These are phyloP conservation scores for Cucumis variabilis DNA, from an alignment of 331 rosid species.

Conservation along the genomic window DNA sequence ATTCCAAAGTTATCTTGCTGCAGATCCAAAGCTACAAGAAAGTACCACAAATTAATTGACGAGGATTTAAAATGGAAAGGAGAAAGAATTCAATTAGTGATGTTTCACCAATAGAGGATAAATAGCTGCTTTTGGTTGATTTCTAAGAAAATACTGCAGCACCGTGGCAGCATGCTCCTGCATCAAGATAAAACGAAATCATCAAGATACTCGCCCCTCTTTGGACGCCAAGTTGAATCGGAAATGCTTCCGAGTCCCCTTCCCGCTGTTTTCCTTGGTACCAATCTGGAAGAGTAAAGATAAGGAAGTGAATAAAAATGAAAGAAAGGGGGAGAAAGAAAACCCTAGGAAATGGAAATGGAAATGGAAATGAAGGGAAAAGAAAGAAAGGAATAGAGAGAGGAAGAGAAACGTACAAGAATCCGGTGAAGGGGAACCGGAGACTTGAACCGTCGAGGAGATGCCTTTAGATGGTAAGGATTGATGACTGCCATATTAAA, in stretches of 20 bases:
- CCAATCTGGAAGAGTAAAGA: conserved; percentile 68
- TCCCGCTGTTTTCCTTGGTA: no score
- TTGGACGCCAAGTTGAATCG: no score
- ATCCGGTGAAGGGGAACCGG: conserved; percentile 97
- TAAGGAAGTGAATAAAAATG: neutral
- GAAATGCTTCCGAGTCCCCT: no score
- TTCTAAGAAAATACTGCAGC: conserved; percentile 82
- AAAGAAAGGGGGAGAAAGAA: neutral
- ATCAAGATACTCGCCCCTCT: no score
- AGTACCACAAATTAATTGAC: conserved; percentile 15
- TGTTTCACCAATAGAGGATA: conserved; percentile 74
- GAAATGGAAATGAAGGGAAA: conserved; percentile 13
- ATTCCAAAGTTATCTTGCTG: conserved; percentile 39
- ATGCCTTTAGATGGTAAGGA: no score
- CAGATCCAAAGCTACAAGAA: conserved; percentile 84
- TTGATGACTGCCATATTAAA: conserved; percentile 49
- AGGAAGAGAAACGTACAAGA: conserved; percentile 59
- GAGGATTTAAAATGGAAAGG: conserved; percentile 30
- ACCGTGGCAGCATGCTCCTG: conserved; percentile 88
- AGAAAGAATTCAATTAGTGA: conserved; percentile 33
- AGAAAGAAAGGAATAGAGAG: conserved; percentile 2
- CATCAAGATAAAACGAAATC: conserved; percentile 36
- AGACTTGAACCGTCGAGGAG: conserved; percentile 98
- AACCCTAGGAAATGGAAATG: conserved; percentile 17
- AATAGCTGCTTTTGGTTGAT: conserved; percentile 67